These are phyloP conservation scores for Sporothrix phasma DNA, from an alignment of 2,329 filamentous ascomycete species.

Conservation along the genomic window DNA sequence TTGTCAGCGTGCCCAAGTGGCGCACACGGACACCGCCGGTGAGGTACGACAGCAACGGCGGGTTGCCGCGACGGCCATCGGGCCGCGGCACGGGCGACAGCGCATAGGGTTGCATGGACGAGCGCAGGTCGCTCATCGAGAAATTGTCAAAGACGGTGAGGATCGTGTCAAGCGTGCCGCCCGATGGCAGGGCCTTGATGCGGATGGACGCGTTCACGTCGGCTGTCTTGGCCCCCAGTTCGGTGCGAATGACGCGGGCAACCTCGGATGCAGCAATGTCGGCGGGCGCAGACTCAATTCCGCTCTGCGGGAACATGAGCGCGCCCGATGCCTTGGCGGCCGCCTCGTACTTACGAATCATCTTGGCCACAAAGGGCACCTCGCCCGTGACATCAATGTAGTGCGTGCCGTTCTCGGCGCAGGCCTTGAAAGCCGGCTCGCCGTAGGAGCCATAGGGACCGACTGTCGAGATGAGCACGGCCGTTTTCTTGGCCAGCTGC, in stretches of 20 bases:
- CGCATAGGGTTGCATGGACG: slow-evolving; percentile 41
- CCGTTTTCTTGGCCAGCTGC: slow-evolving; percentile 45
- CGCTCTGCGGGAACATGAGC: slow-evolving; percentile 51
- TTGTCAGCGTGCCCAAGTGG: slow-evolving; percentile 46
- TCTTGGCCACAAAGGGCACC: slow-evolving; percentile 44
- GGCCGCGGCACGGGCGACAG: slow-evolving; percentile 46
- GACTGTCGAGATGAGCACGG: slow-evolving; percentile 47
- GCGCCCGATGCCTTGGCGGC: slow-evolving; percentile 44
- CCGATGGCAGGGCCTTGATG: slow-evolving; percentile 43
- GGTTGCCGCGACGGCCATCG: slow-evolving; percentile 23
- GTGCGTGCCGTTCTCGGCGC: slow-evolving; percentile 52
- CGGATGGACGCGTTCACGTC: slow-evolving; percentile 45
- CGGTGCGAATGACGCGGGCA: slow-evolving; percentile 39
- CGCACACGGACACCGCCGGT: slow-evolving; percentile 41
- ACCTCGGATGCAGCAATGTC: slow-evolving; percentile 49
- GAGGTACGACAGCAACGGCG: slow-evolving; percentile 35
- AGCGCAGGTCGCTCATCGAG: slow-evolving; percentile 36
- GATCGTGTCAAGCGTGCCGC: slow-evolving; percentile 59
- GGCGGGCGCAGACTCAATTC: slow-evolving; percentile 51
- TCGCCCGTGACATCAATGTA: slow-evolving; percentile 57
- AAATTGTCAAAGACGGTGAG: slow-evolving; percentile 49
- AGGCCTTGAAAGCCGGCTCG: slow-evolving; percentile 50
- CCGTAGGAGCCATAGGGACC: slow-evolving; percentile 50
- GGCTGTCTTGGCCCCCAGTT: slow-evolving; percentile 38
- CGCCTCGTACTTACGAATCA: slow-evolving; percentile 50